Base-by-base conservation (phyloP, 257 asterid species). In the Jasminum sambac region DNA sequence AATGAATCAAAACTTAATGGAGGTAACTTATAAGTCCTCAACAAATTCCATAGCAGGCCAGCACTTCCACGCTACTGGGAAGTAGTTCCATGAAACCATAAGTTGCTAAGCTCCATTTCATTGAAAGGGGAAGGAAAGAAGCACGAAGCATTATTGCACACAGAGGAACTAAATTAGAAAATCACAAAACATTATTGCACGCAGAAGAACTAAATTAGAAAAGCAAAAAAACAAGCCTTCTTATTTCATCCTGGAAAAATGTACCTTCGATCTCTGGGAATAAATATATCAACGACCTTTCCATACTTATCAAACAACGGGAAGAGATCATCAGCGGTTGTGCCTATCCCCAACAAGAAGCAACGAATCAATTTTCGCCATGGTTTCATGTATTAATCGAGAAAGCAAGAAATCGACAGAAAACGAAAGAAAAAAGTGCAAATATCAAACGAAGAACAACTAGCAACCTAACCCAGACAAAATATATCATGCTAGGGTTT, bases 241-340 rank as follows among this genome's bases (percentile, higher is more conserved):
- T 23, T 8, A 30, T 30, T 30, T 19, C 21, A 50, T 55, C 21
- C 36, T 26, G 11, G 11, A 46, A 58, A 68, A 19, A 17, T 2
- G 21, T 38, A 83, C 88, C 88, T 80, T 40, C 85, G 83, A 72
- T 83, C 85, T 6, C 88, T 73, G 68, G 88, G 88, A 21, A 83
- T 83, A 65, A 80, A 83, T 43, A 83, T 76, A 74, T 83, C 88
- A 12, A 83, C 84, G 17, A 83, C 83, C 63, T 83, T 80, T 19
- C 88, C 88, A 58, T 76, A 83, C 64, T 80, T 83, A 7, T 78
- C 85, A 40, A 83, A 83, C 19, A 83, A 74, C 2, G 84, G 88
- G 67, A 80, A 78, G 76, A 83, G 70, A 73, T 83, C 88, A 71
- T 83, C 88, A 4, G 83, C 82, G 2, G 76, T 26, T 23, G 80